phyloP scores from a whole-genome alignment of 345 rosid genomes.

The Sisymbrium irio region DNA sequence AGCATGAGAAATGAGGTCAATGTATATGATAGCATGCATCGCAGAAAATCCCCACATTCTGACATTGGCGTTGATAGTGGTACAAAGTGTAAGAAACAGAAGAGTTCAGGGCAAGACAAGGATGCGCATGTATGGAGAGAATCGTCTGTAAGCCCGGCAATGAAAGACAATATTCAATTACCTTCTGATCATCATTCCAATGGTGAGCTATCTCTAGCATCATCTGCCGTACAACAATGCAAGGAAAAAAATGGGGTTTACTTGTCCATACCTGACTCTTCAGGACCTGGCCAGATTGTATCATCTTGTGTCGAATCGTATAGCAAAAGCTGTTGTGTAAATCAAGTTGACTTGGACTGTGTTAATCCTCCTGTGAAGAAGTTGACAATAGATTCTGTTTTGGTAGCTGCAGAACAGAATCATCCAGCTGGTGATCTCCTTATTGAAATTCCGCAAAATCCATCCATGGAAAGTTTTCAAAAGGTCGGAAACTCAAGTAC shows the following conservation, averaged over 20 bases:
- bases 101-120: constrained; percentile 35
- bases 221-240: constrained; percentile 26
- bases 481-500: constrained; percentile 36
- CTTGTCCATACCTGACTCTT: constrained; percentile 35
- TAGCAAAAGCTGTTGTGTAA: constrained; percentile 36
- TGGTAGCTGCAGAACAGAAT: constrained; percentile 41
- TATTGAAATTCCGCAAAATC: constrained; percentile 39
- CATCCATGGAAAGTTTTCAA: constrained; percentile 36
- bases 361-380: constrained; percentile 39
- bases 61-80: constrained; percentile 40
- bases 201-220: constrained; percentile 36
- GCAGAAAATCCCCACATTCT: constrained; percentile 42
- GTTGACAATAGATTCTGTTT: constrained; percentile 37
- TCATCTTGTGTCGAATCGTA: constrained; percentile 34
- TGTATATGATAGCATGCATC: constrained; percentile 41
- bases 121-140: constrained; percentile 36
- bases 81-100: constrained; percentile 48
- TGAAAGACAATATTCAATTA: constrained; percentile 31
- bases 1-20: constrained; percentile 55
- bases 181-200: constrained; percentile 36
- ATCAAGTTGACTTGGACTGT: constrained; percentile 37
- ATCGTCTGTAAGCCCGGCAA: constrained; percentile 31
- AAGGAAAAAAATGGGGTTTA: constrained; percentile 35
- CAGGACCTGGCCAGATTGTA: constrained; percentile 34
- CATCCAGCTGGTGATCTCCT: constrained; percentile 27